Evolutionary conservation across 768 basidiomycete genomes (phyloP), one percentile per base, ranked within the genome.

Genomic region (Auricularia auricula-judae): DNA sequence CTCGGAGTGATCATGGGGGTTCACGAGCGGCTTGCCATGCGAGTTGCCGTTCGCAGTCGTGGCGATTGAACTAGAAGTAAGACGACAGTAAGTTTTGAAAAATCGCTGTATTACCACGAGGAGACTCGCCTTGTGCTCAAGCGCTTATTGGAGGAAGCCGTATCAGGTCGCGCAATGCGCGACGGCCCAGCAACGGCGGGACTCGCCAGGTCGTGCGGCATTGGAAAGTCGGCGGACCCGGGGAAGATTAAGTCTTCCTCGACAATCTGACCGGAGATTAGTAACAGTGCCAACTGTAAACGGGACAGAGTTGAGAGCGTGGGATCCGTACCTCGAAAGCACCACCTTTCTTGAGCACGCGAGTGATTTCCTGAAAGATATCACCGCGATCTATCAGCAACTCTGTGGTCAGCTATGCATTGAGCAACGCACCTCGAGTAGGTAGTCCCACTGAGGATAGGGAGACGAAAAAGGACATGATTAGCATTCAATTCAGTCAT

Each of bases 211-310:
- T 58, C 44, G 53, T 56, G 71, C 16, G 56, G 69, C 21, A 65
- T 51, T 29, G 14, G 64, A 36, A 68, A 63, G 36, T 65, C 64
- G 23, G 35, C 16, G 66, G 76, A 80, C 12, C 87, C 86, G 1
- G 88, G 88, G 69, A 89, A 89, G 70, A 82, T 85, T 3, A 91
- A 72, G 66, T 91, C 87, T 72, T 89, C 87, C 71, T 91, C 89
- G 61, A 88, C 76, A 74, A 89, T 79, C 86, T 87, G 65, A 36
- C 21, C 56, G 33, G 8, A 42, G 39, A 42, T 42, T 7, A 42
- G 56, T 33, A 10, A 34, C 23, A 51, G 10, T 14, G 61, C 29
- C 39, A 18, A 66, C 58, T 16, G 29, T 42, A 42, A 42, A 7
- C 8, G 0, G 8, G 39, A 42, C 39, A 42, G 12, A 42, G 39